These are phyloP conservation scores for Melampsora americana DNA, from an alignment of 1,284 basidiomycete genomes.

Conservation along the genomic window DNA sequence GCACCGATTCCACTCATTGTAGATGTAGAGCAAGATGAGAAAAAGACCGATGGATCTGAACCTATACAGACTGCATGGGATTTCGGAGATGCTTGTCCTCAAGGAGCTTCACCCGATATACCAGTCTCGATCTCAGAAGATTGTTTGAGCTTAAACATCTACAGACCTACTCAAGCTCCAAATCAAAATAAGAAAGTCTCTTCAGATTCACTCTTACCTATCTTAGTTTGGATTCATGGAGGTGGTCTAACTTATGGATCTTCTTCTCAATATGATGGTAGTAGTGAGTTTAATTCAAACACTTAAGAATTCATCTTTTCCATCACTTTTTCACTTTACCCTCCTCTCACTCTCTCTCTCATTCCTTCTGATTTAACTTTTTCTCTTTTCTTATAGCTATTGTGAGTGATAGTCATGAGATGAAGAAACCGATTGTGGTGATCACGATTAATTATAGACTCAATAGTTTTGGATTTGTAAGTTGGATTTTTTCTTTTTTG, in stretches of 20 bases:
- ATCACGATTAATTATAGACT: slow-evolving; percentile 59
- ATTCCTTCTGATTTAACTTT: no score
- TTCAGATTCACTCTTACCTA: slow-evolving; percentile 57
- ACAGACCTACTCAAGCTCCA: slow-evolving; percentile 51
- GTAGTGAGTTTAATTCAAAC: no score
- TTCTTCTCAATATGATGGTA: slow-evolving; percentile 45
- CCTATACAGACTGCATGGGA: slow-evolving; percentile 58
- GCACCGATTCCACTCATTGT: slow-evolving; percentile 62
- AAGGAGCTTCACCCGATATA: slow-evolving; percentile 57
- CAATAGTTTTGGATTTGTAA: slow-evolving; percentile 57
- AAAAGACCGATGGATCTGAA: no score
- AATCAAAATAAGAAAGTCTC: not conserved
- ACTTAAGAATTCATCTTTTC: no score
- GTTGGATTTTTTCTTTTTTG: not conserved
- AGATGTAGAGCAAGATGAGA: no score
- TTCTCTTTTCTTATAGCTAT: slow-evolving; percentile 57
- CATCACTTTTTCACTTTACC: no score
- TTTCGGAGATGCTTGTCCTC: slow-evolving; percentile 64
- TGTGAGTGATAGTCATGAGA: slow-evolving; percentile 57
- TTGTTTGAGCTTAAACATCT: slow-evolving; percentile 58
- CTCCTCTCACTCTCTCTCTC: no score
- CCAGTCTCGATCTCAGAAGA: slow-evolving; percentile 65
- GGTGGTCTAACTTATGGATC: slow-evolving; percentile 55
- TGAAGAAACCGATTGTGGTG: slow-evolving; percentile 56
- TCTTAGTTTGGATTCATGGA: slow-evolving; percentile 67